phyloP scores from a whole-genome alignment of 257 asterid species.

The Jasminum sambac region DNA sequence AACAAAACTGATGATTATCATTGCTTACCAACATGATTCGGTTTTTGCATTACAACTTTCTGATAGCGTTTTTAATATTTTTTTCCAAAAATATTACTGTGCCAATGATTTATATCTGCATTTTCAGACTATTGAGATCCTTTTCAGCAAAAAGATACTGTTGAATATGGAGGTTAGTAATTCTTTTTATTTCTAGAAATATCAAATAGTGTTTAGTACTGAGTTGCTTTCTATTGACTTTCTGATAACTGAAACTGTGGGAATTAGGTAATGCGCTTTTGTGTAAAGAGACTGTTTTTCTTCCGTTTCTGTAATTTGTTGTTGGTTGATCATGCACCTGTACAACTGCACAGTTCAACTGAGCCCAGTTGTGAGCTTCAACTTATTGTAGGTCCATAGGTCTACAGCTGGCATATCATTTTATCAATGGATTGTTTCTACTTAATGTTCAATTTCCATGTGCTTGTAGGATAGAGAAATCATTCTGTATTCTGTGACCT shows the following conservation, averaged over 20 bases:
- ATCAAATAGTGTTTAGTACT: background rate
- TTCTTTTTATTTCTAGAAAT: slow-evolving; percentile 20
- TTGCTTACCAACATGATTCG: background rate
- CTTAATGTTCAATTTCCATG: background rate
- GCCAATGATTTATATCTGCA: slow-evolving; percentile 25
- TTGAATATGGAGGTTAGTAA: slow-evolving; percentile 81
- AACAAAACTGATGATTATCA: slow-evolving; percentile 4
- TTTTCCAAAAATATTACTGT: slow-evolving; percentile 7
- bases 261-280: background rate
- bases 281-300: background rate
- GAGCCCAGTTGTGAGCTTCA: background rate
- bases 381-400: background rate
- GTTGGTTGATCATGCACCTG: background rate
- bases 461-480: background rate
- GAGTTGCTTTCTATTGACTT: background rate
- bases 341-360: background rate
- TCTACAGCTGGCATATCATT: background rate
- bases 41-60: background rate
- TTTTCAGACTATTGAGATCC: slow-evolving; percentile 91
- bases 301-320: background rate
- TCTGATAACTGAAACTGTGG: slow-evolving; percentile 1
- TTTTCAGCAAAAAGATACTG: slow-evolving; percentile 76
- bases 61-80: background rate
- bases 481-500: background rate
- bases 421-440: background rate